Percentiles rank a stretch among this genome's conserved stretches.
Conservation (phyloP, 805 yeast species). For the Ogataea neopini region DNA sequence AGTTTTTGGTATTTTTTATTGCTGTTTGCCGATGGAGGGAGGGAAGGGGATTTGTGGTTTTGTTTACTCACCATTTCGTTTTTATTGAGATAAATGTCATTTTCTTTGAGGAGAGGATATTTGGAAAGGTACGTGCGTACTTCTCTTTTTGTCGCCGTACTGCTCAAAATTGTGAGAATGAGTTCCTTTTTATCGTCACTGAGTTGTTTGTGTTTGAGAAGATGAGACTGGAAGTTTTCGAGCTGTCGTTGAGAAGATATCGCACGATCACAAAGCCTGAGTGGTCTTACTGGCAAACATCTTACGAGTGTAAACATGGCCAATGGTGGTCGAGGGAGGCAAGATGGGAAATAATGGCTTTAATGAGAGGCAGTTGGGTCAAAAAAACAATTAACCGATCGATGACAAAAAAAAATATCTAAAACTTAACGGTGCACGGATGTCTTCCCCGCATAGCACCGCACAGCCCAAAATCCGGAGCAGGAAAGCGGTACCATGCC, state of each 20-base stretch:
- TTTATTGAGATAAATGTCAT: conserved; percentile 33
- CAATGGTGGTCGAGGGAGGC: too few relatives aligned
- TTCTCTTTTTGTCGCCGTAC: conserved; percentile 93
- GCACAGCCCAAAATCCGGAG: background rate
- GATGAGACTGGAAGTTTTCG: conserved; percentile 29
- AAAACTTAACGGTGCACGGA: background rate
- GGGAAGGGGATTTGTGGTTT: background rate
- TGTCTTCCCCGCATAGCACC: background rate
- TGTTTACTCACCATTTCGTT: conserved; percentile 12
- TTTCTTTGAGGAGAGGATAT: conserved; percentile 51
- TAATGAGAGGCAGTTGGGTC: too few relatives aligned
- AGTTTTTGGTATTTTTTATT: conserved; percentile 38
- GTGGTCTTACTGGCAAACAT: background rate
- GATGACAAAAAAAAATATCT: background rate
- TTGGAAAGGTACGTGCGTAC: conserved; percentile 77
- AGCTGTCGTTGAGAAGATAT: conserved; percentile 11
- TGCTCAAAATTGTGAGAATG: conserved; percentile 78
- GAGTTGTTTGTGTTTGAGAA: conserved; percentile 27
- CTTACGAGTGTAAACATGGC: conserved; percentile 2
- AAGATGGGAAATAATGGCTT: background rate
- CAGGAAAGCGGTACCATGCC: background rate
- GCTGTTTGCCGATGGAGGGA: background rate
- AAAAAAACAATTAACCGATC: background rate
- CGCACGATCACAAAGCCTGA: background rate
- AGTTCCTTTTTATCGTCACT: conserved; percentile 62